phyloP scores from a whole-genome alignment of 768 basidiomycete genomes.

The Russula emetica region DNA sequence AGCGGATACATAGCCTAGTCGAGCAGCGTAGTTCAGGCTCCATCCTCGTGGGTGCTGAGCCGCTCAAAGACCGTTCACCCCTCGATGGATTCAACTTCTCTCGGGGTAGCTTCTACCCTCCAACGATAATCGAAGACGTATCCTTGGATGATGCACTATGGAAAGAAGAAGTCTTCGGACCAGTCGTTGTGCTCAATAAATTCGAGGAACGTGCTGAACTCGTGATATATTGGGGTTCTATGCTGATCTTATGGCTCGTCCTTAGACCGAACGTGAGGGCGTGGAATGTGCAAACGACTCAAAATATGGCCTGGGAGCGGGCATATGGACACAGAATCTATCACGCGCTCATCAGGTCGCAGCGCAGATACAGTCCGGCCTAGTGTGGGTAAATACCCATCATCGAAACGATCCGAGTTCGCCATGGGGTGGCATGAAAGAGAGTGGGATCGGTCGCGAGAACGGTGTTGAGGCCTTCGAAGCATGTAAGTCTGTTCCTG shows the following conservation, averaged over 20 bases:
- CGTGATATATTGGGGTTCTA: not conserved
- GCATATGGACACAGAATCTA: conserved; percentile 73
- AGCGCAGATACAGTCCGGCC: conserved; percentile 61
- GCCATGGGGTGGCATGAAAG: conserved; percentile 91
- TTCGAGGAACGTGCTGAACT: conserved; percentile 41
- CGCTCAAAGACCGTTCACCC: conserved; percentile 56
- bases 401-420: conserved; percentile 88
- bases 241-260: not conserved
- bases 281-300: conserved; percentile 66
- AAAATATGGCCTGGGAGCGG: conserved; percentile 78
- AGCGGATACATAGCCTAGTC: conserved; percentile 57
- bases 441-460: conserved; percentile 82
- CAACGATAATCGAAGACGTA: conserved; percentile 66
- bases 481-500: conserved; percentile 51
- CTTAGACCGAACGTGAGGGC: conserved; percentile 58
- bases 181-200: conserved; percentile 66
- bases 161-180: conserved; percentile 84
- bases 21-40: conserved; percentile 43
- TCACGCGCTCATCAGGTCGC: conserved; percentile 74
- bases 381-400: conserved; percentile 88
- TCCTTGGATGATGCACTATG: conserved; percentile 58
- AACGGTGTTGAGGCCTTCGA: conserved; percentile 81
- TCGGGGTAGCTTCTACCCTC: conserved; percentile 70
- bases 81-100: conserved; percentile 73
- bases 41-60: conserved; percentile 59